Percentiles rank a stretch among this genome's conserved stretches.
Conservation (phyloP, 2,329 filamentous ascomycete species). For the Aspergillus aculeatus region DNA sequence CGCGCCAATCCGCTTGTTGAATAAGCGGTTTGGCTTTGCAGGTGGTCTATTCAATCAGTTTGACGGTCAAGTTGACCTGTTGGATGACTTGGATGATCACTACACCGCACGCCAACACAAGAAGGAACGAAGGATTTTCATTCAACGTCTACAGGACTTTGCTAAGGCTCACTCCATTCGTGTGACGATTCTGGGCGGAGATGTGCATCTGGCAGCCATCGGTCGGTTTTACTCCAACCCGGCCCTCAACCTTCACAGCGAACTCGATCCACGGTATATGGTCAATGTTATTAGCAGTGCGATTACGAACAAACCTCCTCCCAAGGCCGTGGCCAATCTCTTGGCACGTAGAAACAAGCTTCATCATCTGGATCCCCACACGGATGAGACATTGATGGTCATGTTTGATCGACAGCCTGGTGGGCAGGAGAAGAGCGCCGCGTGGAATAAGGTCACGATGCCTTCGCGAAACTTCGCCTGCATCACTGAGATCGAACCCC, state of each 20-base stretch:
- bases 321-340: constrained; percentile 63
- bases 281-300: constrained; percentile 63
- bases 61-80: constrained; percentile 69
- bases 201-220: constrained; percentile 63
- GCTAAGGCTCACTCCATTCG: constrained; percentile 56
- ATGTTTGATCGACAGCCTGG: constrained; percentile 63
- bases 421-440: constrained; percentile 61
- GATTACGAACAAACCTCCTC: constrained; percentile 68
- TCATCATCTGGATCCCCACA: constrained; percentile 61
- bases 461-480: constrained; percentile 65
- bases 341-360: constrained; percentile 64
- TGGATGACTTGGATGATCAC: constrained; percentile 66
- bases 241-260: constrained; percentile 55
- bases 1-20: constrained; percentile 82
- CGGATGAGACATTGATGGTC: constrained; percentile 63
- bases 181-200: constrained; percentile 62
- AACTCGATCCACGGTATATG: constrained; percentile 63
- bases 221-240: constrained; percentile 65
- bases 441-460: constrained; percentile 83
- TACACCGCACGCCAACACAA: constrained; percentile 94
- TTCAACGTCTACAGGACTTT: constrained; percentile 63
- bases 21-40: constrained; percentile 83
- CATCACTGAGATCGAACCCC: constrained; percentile 53
- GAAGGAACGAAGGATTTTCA: constrained; percentile 72
- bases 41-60: constrained; percentile 91